Conservation (phyloP, 2,329 filamentous ascomycete species). For the Venturia nashicola region DNA sequence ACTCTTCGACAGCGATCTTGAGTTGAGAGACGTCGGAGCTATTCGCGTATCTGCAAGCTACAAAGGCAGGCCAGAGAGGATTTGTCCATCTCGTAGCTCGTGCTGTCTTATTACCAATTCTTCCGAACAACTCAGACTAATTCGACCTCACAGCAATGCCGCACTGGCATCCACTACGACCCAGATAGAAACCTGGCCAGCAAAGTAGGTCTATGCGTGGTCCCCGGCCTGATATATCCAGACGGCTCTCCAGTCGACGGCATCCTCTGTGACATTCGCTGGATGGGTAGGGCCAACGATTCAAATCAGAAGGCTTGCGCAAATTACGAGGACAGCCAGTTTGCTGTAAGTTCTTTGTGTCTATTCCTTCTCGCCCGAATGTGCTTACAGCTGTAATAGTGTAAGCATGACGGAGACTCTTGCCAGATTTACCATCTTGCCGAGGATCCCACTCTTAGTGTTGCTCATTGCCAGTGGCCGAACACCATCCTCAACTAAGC, state of each 20-base stretch:
- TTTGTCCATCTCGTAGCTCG: too few species aligned
- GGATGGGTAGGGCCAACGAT: not conserved
- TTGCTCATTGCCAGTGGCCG: slow-evolving; percentile 1
- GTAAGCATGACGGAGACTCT: not conserved
- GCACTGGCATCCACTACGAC: not conserved
- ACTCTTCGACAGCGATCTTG: too few species aligned
- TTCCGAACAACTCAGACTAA: not conserved
- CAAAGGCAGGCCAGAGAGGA: too few species aligned
- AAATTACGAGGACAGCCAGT: not conserved
- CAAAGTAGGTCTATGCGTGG: not conserved
- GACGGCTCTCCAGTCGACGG: not conserved
- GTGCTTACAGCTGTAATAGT: not conserved
- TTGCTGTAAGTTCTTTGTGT: not conserved
- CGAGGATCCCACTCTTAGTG: not conserved
- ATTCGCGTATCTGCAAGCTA: too few species aligned
- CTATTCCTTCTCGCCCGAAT: not conserved
- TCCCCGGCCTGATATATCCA: not conserved
- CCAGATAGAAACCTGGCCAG: not conserved
- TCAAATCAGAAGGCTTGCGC: not conserved
- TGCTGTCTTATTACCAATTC: not conserved
- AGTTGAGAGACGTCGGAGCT: too few species aligned
- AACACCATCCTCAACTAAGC: not conserved
- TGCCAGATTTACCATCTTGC: not conserved
- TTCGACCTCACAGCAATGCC: not conserved
- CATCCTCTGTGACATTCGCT: not conserved